Percentiles rank a stretch among this genome's conserved stretches.
phyloP scores from a whole-genome alignment of 176 grass and related monocot species.

The Chloris gayana region DNA sequence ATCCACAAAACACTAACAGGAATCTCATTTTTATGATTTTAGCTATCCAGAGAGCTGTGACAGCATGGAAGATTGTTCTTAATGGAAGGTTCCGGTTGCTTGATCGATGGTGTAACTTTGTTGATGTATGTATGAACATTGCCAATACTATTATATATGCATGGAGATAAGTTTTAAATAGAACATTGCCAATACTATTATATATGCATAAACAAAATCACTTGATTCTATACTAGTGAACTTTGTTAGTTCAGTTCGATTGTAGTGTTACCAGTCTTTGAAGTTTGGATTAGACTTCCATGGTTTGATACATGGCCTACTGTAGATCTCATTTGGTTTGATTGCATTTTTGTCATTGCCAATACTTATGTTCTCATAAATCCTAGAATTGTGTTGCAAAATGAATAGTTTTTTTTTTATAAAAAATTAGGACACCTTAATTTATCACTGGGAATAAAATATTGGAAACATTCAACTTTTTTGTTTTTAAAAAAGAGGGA shows the following conservation, averaged over 20 bases:
- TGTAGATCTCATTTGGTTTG: neutral
- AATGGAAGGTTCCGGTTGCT: slow-evolving; percentile 87
- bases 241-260: neutral
- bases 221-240: neutral
- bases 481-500: too few relatives aligned
- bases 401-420: slow-evolving; percentile 12
- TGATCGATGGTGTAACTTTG: slow-evolving; percentile 86
- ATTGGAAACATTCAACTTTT: neutral
- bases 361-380: neutral
- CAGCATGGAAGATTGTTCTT: slow-evolving; percentile 84
- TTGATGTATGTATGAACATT: slow-evolving; percentile 76
- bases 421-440: neutral
- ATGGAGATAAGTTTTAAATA: neutral
- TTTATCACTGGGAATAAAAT: slow-evolving; percentile 1
- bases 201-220: neutral
- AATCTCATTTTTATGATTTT: slow-evolving; percentile 38
- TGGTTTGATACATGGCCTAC: slow-evolving; percentile 1
- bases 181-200: neutral
- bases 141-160: neutral
- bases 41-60: slow-evolving; percentile 82
- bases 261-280: neutral
- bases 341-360: neutral
- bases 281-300: slow-evolving; percentile 3
- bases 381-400: slow-evolving; percentile 18
- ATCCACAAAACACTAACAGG: slow-evolving; percentile 42